phyloP scores from a whole-genome alignment of 2,329 filamentous ascomycete species.

The Fusarium sp. region DNA sequence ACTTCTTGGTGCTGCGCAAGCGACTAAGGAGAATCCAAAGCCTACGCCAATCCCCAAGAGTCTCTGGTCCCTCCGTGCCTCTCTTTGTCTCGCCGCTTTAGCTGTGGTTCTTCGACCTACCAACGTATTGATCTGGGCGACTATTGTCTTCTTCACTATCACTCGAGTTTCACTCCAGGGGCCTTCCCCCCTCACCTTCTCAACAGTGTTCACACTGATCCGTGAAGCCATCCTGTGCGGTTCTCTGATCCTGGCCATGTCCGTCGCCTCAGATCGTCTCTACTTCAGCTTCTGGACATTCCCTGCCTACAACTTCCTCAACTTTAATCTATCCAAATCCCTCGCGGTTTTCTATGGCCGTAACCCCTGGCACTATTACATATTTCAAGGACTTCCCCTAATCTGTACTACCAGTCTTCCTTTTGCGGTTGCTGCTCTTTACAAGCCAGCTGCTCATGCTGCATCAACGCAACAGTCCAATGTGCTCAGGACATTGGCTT shows the following conservation, averaged over 20 bases:
- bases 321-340: slow-evolving; percentile 90
- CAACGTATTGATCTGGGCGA: slow-evolving; percentile 86
- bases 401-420: slow-evolving; percentile 86
- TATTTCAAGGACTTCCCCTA: slow-evolving; percentile 89
- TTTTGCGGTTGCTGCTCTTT: slow-evolving; percentile 76
- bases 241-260: slow-evolving; percentile 70
- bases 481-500: slow-evolving; percentile 61
- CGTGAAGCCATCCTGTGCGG: slow-evolving; percentile 75
- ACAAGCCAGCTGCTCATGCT: slow-evolving; percentile 55
- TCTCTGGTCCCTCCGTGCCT: slow-evolving; percentile 59
- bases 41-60: slow-evolving; percentile 45
- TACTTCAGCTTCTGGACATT: slow-evolving; percentile 92
- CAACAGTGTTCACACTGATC: slow-evolving; percentile 65
- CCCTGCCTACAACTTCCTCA: slow-evolving; percentile 85
- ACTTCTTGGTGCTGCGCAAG: slow-evolving; percentile 62
- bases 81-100: slow-evolving; percentile 80
- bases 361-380: slow-evolving; percentile 93
- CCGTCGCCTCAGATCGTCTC: slow-evolving; percentile 75
- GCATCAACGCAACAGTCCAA: slow-evolving; percentile 53
- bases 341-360: slow-evolving; percentile 92
- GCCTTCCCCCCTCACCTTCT: slow-evolving; percentile 57
- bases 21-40: slow-evolving; percentile 57
- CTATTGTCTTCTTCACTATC: slow-evolving; percentile 65
- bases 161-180: slow-evolving; percentile 54
- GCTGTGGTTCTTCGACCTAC: slow-evolving; percentile 91